Base-by-base conservation (phyloP, 805 yeast species). In the Wickerhamiella dianesei region DNA sequence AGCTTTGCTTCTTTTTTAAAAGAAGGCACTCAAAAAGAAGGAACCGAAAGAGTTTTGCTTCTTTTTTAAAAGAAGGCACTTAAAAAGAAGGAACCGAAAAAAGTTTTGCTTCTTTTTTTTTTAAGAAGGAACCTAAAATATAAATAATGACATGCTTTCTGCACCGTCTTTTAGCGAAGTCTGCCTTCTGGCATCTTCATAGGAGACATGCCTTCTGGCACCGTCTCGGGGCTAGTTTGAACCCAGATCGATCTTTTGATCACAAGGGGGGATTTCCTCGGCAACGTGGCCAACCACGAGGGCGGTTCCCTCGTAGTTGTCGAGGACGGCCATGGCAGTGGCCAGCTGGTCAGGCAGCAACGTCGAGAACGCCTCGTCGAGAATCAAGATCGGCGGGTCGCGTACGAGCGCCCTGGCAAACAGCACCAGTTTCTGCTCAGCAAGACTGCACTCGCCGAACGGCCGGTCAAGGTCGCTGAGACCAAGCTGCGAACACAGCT, bases 291-390 rank as follows among this genome's bases (percentile, higher is more conserved):
- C 95, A 20, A 92, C 82, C 0, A 82, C 70, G 35, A 89, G 70
- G 2, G 80, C 77, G 0, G 95, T 79, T 0, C 94, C 83, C 2
- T 74, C 72, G 74, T 79, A 78, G 35, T 73, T 64, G 21, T 71
- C 61, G 14, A 76, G 61, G 4, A 77, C 54, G 29, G 67, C 65
- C 54, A 78, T 78, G 46, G 86, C 81, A 43, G 65, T 69, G 37
- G 68, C 67, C 49, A 80, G 69, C 32, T 74, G 71, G 18, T 70
- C 74, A 45, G 77, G 79, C 37, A 81, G 83, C 92, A 89, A 84
- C 14, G 87, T 94, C 19, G 95, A 83, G 49, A 89, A 76, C 0
- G 97, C 94, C 66, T 89, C 98, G 63, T 89, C 98, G 2, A 89
- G 67, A 42, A 89, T 80, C 45, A 89, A 67, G 1, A 89, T 65